Percentiles rank a stretch among this genome's conserved stretches.
Evolutionary conservation across 192 early-diverging fungal species (phyloP).

Genomic region (Dissophora ornata): DNA sequence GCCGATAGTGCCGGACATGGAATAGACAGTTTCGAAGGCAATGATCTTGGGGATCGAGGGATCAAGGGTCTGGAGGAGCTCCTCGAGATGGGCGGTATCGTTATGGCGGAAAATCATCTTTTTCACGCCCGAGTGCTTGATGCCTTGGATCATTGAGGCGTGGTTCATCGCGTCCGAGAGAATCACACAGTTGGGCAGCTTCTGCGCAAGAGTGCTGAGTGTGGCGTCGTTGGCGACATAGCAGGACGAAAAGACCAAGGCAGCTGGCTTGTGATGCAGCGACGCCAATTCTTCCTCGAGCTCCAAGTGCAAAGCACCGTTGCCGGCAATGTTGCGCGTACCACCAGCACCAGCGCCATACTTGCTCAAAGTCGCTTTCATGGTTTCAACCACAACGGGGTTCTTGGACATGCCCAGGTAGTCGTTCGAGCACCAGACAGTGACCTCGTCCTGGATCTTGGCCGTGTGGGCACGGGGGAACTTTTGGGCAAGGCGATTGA

Average conservation of each 20-base stretch:
- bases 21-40: constrained; percentile 97
- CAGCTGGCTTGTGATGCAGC: constrained; percentile 91
- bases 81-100: constrained; percentile 89
- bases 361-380: constrained; percentile 95
- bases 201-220: constrained; percentile 86
- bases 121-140: constrained; percentile 86
- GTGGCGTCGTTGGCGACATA: constrained; percentile 98
- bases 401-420: constrained; percentile 97
- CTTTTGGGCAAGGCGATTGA: constrained; percentile 93
- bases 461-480: constrained; percentile 96
- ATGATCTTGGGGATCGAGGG: constrained; percentile 92
- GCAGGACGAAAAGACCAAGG: constrained; percentile 96
- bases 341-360: constrained; percentile 99
- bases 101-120: constrained; percentile 96
- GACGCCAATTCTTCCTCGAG: constrained; percentile 92
- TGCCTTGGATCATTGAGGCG: constrained; percentile 99
- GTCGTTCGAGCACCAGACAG: constrained; percentile 99
- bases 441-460: constrained; percentile 86
- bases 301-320: constrained; percentile 92
- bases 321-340: constrained; percentile 99
- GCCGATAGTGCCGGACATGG: constrained; percentile 95
- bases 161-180: constrained; percentile 96
- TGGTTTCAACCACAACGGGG: constrained; percentile 83
- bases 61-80: constrained; percentile 81
- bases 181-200: constrained; percentile 92